Percentiles rank a stretch among this genome's conserved stretches.
Evolutionary conservation across 495 filamentous ascomycete species (phyloP).

Genomic region (Penicillium herquei): DNA sequence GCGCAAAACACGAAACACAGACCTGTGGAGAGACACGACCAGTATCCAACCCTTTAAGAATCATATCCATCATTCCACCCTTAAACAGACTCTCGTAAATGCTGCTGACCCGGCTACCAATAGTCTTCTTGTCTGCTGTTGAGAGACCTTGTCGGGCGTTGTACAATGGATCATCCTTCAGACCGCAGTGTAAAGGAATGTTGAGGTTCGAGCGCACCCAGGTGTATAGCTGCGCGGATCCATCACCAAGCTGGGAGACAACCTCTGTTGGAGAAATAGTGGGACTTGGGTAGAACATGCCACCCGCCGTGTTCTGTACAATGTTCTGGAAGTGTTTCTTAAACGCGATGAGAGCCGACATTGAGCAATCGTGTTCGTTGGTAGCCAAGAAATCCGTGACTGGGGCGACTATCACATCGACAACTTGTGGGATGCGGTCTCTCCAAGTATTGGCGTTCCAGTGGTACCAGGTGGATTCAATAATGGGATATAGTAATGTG

Average conservation of each 20-base stretch:
- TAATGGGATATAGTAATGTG: conserved; percentile 4
- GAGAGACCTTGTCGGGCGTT: conserved; percentile 12
- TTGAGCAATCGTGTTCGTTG: conserved; percentile 5
- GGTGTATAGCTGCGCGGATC: conserved; percentile 12
- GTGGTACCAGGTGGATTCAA: conserved; percentile 13
- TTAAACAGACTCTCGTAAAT: conserved; percentile 16
- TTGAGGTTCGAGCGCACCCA: conserved; percentile 16
- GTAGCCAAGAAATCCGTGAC: conserved; percentile 8
- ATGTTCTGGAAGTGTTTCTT: conserved; percentile 8
- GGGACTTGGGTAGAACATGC: conserved; percentile 9
- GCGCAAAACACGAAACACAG: neutral
- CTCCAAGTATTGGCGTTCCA: conserved; percentile 19
- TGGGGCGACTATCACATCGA: conserved; percentile 8
- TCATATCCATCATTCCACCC: conserved; percentile 13
- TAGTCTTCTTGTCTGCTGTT: conserved; percentile 10
- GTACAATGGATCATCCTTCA: conserved; percentile 20
- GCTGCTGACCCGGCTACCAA: conserved; percentile 13
- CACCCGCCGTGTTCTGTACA: conserved; percentile 3
- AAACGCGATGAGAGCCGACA: conserved; percentile 4
- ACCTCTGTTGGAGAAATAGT: conserved; percentile 9
- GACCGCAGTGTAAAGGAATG: conserved; percentile 11
- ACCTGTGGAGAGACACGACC: neutral
- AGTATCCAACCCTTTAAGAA: conserved; percentile 5
- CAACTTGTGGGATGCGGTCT: conserved; percentile 11
- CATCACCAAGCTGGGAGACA: conserved; percentile 7